Evolutionary conservation across 1,284 basidiomycete species (phyloP), one percentile per base, ranked within the genome.

Genomic region (Papiliotrema terrestris): DNA sequence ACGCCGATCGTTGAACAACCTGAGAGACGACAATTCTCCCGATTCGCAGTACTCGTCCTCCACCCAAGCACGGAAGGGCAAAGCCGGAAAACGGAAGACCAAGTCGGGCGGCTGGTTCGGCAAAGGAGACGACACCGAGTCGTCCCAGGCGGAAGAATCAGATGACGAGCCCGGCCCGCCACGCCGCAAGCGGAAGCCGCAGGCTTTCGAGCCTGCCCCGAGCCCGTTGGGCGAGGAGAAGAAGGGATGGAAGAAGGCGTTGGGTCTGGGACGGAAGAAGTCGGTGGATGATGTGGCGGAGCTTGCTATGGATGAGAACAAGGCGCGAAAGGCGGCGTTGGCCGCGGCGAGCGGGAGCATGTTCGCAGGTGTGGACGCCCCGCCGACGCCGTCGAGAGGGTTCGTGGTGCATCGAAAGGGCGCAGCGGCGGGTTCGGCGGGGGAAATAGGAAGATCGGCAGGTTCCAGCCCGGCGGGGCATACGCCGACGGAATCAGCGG

Each of bases 151-250:
- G 9, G 63, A 62, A 45, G 61, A 59, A 46, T 66, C 69, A 22
- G 69, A 73, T 57, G 67, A 70, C 37, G 72, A 72, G 43, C 66
- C 70, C 32, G 68, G 71, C 26, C 69, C 65, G 8, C 59, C 60
- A 13, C 55, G 47, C 35, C 52, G 68, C 46, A 42, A 38, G 36
- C 20, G 37, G 15, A 8, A 25, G 8, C 65, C 65, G 23, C 48
- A 51, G 45, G 60, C 62, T 2, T 68, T 66, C 50, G 58, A 62
- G 45, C 45, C 54, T 37, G 56, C 57, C 19, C 60, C 60, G 2
- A 38, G 55, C 41, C 57, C 46, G 11, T 26, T 52, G 47, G 56
- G 48, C 49, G 49, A 55, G 22, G 52, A 37, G 41, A 35, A 43
- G n/a, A 36, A 50, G 26, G 54, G 60, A 2, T 60, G 63, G 61